These are phyloP conservation scores for Tylopilus vinaceipallidus DNA, from an alignment of 768 basidiomycete genomes.

Conservation along the genomic window DNA sequence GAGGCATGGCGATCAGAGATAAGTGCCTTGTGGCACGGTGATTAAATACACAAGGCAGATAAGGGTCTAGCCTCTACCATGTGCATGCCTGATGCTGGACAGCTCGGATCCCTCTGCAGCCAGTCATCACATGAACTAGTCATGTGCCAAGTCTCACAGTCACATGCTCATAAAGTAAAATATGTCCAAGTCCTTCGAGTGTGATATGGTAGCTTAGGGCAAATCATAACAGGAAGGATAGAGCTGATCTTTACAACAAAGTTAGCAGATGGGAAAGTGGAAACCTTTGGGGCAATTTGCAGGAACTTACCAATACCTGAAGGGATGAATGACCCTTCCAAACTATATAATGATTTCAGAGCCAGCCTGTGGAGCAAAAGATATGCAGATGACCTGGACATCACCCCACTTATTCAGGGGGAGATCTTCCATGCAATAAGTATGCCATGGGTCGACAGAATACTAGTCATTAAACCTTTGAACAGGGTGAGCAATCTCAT, in stretches of 20 bases:
- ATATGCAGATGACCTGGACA: not conserved
- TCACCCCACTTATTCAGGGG: not conserved
- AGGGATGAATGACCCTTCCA: not conserved
- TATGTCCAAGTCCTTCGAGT: too few relatives aligned
- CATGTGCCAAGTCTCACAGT: too few relatives aligned
- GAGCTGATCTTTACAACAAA: not conserved
- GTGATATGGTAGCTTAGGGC: too few relatives aligned
- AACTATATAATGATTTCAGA: too few relatives aligned
- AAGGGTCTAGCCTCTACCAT: too few relatives aligned
- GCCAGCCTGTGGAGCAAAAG: not conserved
- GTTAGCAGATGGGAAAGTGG: not conserved
- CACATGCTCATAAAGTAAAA: too few relatives aligned
- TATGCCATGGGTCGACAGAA: constrained; percentile 1
- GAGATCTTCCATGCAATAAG: not conserved
- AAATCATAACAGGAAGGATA: not conserved
- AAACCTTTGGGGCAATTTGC: not conserved
- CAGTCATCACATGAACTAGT: too few relatives aligned
- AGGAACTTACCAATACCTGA: not conserved
- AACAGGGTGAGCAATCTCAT: constrained; percentile 11
- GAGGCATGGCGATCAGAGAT: too few relatives aligned
- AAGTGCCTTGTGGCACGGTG: too few relatives aligned
- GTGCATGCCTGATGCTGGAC: too few relatives aligned
- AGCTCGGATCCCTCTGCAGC: too few relatives aligned
- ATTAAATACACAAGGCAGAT: too few relatives aligned
- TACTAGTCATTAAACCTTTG: constrained; percentile 5